Conservation (phyloP, 352 stramenopile species). For the Phytophthora europaea region DNA sequence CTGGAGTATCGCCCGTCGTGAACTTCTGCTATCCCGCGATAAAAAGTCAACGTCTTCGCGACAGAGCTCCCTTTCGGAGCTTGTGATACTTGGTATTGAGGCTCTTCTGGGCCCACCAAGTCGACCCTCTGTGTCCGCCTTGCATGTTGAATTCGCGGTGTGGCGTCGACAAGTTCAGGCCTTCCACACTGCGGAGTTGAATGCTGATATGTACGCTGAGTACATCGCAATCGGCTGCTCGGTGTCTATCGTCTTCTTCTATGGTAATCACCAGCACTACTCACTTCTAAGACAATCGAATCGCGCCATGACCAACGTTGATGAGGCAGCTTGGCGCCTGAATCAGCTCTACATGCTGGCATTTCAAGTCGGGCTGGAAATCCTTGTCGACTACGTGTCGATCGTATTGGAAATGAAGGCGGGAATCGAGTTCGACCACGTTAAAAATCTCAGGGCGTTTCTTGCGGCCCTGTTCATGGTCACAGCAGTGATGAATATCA, state of each 20-base stretch:
- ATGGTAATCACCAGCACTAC: slow-evolving; percentile 38
- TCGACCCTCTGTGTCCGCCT: neutral
- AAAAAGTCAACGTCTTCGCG: neutral
- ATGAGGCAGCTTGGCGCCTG: slow-evolving; percentile 1
- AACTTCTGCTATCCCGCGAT: neutral
- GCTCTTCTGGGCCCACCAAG: neutral
- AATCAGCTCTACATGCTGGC: slow-evolving; percentile 10
- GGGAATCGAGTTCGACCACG: slow-evolving; percentile 25
- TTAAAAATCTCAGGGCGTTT: slow-evolving; percentile 27
- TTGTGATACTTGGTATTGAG: neutral
- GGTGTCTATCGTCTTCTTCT: slow-evolving; percentile 39
- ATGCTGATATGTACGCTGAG: slow-evolving; percentile 45
- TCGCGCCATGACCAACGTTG: neutral
- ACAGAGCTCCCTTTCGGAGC: neutral
- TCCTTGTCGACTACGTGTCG: slow-evolving; percentile 32
- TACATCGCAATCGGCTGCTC: slow-evolving; percentile 53
- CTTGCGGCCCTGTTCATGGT: slow-evolving; percentile 36
- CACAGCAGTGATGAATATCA: slow-evolving; percentile 17
- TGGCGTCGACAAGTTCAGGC: slow-evolving; percentile 19
- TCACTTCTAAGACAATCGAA: slow-evolving; percentile 15
- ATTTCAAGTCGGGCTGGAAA: slow-evolving; percentile 21
- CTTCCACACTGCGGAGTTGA: slow-evolving; percentile 24
- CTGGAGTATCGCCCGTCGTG: slow-evolving; percentile 17
- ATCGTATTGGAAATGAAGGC: slow-evolving; percentile 26
- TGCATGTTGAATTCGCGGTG: slow-evolving; percentile 12